These are phyloP conservation scores for Candida albicans DNA, from an alignment of 1,139 yeast species.

Conservation along the genomic window DNA sequence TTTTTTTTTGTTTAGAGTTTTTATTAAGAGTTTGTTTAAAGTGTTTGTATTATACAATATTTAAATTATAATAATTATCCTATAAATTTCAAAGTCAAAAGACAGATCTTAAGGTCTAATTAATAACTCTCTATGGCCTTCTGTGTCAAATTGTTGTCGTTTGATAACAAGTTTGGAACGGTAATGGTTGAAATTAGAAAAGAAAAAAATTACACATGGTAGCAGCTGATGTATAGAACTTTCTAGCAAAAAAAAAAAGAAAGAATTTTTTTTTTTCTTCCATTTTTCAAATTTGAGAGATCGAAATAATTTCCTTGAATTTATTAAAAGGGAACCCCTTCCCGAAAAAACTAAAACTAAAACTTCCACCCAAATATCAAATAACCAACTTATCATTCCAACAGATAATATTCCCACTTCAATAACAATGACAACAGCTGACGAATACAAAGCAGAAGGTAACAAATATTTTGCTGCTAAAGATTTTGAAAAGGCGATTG, in stretches of 20 bases:
- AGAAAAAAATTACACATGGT: neutral
- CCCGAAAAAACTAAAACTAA: neutral
- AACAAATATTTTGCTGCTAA: slow-evolving; percentile 90
- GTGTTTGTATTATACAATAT: too few relatives aligned
- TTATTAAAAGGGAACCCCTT: neutral
- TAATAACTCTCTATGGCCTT: too few relatives aligned
- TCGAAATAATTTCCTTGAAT: neutral
- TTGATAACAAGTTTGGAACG: too few relatives aligned
- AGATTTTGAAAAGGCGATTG: slow-evolving; percentile 79
- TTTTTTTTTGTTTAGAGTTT: too few relatives aligned
- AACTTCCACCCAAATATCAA: neutral
- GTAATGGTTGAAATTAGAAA: too few relatives aligned
- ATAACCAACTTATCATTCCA: neutral
- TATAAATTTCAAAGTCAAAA: too few relatives aligned
- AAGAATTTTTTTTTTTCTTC: slow-evolving; percentile 1
- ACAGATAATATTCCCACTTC: too few relatives aligned
- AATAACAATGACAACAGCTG: slow-evolving; percentile 53
- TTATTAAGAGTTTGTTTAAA: too few relatives aligned
- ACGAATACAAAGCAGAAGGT: slow-evolving; percentile 79
- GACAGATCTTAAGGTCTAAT: too few relatives aligned
- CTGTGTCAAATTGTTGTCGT: too few relatives aligned
- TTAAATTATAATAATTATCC: too few relatives aligned
- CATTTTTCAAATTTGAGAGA: too few relatives aligned
- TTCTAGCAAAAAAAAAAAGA: slow-evolving; percentile 5
- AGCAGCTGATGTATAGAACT: neutral